Percentiles rank a stretch among this genome's conserved stretches.
These are phyloP conservation scores for Fusarium torreyae DNA, from an alignment of 2,329 filamentous ascomycete species.

Conservation along the genomic window DNA sequence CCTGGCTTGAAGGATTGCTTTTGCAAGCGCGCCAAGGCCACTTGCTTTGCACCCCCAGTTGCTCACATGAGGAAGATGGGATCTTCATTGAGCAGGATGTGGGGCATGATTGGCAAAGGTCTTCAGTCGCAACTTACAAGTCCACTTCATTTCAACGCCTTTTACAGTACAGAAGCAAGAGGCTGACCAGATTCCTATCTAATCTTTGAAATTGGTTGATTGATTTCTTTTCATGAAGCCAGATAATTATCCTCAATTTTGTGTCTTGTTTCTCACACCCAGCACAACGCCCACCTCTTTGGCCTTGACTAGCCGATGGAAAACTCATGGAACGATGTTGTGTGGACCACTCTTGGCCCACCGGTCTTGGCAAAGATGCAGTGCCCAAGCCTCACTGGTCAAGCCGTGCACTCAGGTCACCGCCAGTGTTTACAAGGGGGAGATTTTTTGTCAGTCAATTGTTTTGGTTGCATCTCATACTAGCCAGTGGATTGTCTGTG, in stretches of 20 bases:
- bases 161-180: no score
- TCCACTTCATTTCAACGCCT: not conserved
- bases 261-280: not conserved
- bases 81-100: constrained; percentile 9
- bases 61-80: constrained; percentile 5
- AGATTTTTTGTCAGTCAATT: constrained; percentile 9
- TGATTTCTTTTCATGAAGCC: not conserved
- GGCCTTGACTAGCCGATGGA: constrained; percentile 14
- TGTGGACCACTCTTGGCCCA: constrained; percentile 39
- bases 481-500: not conserved
- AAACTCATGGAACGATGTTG: constrained; percentile 36
- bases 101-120: constrained; percentile 5
- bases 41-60: not conserved
- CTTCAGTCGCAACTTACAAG: not conserved
- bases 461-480: not conserved
- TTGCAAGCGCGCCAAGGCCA: not conserved
- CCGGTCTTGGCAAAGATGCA: constrained; percentile 33
- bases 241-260: not conserved
- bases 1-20: not conserved
- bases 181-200: no score
- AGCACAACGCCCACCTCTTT: not conserved
- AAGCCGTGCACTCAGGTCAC: constrained; percentile 19
- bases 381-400: constrained; percentile 22
- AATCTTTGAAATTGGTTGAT: no score
- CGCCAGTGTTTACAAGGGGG: constrained; percentile 16